phyloP scores from a whole-genome alignment of 306 rosid species.

The Pyrus betulifolia region DNA sequence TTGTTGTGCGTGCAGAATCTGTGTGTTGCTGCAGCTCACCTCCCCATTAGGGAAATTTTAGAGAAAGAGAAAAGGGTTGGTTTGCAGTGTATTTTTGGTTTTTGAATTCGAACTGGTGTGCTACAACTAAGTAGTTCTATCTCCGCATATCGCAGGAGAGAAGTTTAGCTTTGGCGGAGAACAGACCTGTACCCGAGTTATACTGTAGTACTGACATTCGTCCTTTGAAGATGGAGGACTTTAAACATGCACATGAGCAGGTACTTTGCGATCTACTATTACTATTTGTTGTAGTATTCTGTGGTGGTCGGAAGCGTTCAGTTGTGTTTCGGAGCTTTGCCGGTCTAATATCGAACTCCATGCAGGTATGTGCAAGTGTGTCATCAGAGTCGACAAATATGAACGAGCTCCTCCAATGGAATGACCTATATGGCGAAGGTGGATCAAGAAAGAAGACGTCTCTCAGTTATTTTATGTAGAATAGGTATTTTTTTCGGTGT shows the following conservation, averaged over 20 bases:
- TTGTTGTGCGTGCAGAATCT: constrained; percentile 64
- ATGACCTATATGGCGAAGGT: constrained; percentile 90
- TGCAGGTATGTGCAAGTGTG: constrained; percentile 90
- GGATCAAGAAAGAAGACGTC: constrained; percentile 79
- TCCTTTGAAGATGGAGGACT: constrained; percentile 72
- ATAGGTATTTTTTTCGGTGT: constrained; percentile 27
- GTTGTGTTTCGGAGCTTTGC: background rate
- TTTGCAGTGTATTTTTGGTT: background rate
- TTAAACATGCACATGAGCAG: constrained; percentile 84
- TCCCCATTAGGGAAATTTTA: constrained; percentile 83
- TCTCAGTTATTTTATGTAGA: constrained; percentile 90
- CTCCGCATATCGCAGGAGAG: constrained; percentile 53
- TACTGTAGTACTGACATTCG: constrained; percentile 68
- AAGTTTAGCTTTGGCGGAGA: constrained; percentile 50
- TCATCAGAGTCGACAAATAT: constrained; percentile 80
- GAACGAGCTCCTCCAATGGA: constrained; percentile 88
- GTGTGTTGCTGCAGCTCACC: constrained; percentile 84
- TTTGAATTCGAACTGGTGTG: background rate
- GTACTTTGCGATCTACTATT: constrained; percentile 14
- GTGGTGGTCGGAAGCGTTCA: background rate
- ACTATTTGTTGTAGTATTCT: background rate
- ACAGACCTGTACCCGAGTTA: constrained; percentile 53
- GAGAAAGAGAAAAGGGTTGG: constrained; percentile 87
- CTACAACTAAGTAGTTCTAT: background rate
- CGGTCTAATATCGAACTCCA: background rate